These are phyloP conservation scores for Voacanga thouarsii DNA, from an alignment of 257 asterid species.

Conservation along the genomic window DNA sequence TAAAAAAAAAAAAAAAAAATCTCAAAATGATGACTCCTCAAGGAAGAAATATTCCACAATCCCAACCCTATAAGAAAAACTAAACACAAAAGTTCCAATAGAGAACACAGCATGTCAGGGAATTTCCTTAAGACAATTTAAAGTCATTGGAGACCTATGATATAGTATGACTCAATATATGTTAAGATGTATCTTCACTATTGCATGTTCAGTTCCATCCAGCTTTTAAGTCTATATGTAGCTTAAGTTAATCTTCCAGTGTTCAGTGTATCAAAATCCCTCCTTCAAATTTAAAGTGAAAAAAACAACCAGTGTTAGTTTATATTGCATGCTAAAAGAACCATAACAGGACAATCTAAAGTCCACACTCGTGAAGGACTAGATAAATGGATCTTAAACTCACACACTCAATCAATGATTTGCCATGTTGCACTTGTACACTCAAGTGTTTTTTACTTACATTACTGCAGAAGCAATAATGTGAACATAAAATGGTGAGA, in stretches of 20 bases:
- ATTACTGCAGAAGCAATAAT: background rate
- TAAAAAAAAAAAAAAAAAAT: no score
- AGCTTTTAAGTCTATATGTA: slow-evolving; percentile 1
- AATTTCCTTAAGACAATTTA: background rate
- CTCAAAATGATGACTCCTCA: background rate
- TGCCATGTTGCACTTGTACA: background rate
- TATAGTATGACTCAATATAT: background rate
- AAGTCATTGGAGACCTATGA: background rate
- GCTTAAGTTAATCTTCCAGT: background rate
- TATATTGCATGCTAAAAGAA: background rate
- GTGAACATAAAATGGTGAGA: background rate
- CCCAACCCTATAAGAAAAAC: background rate
- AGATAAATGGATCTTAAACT: background rate
- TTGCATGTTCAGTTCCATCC: background rate
- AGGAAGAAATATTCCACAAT: background rate
- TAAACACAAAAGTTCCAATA: background rate
- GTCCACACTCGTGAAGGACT: background rate
- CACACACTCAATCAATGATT: background rate
- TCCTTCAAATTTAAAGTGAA: background rate
- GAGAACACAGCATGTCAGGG: background rate
- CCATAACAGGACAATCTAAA: background rate
- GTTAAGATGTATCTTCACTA: slow-evolving; percentile 1
- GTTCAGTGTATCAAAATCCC: background rate
- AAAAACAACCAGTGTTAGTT: background rate
- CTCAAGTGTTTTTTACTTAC: background rate